Conservation (phyloP, 352 stramenopile genomes). For the Phytophthora niederhauseri region DNA sequence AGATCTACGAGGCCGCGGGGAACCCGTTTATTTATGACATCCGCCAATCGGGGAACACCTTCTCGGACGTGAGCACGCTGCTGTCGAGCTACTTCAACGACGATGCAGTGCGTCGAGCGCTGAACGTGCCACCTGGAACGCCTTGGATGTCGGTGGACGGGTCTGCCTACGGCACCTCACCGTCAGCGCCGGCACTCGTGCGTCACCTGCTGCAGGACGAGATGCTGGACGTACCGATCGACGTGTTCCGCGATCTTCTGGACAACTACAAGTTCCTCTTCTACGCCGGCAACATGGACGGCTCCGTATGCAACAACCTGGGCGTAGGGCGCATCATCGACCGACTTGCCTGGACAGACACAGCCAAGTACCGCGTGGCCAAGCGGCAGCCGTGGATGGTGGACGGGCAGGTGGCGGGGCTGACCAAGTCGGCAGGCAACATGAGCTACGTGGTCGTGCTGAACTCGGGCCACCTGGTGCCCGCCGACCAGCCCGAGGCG, state of each 20-base stretch:
- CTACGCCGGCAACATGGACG: constrained; percentile 87
- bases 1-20: constrained; percentile 80
- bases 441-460: constrained; percentile 87
- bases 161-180: constrained; percentile 57
- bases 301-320: constrained; percentile 82
- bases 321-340: constrained; percentile 81
- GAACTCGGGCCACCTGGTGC: constrained; percentile 81
- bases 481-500: constrained; percentile 70
- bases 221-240: constrained; percentile 81
- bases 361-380: constrained; percentile 65
- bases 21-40: constrained; percentile 90
- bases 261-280: constrained; percentile 89
- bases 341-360: constrained; percentile 74
- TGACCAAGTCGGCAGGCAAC: constrained; percentile 73
- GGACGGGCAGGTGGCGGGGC: constrained; percentile 59
- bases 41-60: constrained; percentile 62
- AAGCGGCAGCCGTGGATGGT: constrained; percentile 65
- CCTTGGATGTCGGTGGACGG: constrained; percentile 75
- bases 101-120: constrained; percentile 75
- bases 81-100: constrained; percentile 88
- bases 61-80: constrained; percentile 51
- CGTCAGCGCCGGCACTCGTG: constrained; percentile 57
- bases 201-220: constrained; percentile 77
- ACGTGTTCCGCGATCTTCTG: constrained; percentile 75
- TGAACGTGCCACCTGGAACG: constrained; percentile 81